Percentiles rank a stretch among this genome's conserved stretches.
Evolutionary conservation across 2,329 filamentous ascomycete species (phyloP).

Genomic region (Septoria petroselini): DNA sequence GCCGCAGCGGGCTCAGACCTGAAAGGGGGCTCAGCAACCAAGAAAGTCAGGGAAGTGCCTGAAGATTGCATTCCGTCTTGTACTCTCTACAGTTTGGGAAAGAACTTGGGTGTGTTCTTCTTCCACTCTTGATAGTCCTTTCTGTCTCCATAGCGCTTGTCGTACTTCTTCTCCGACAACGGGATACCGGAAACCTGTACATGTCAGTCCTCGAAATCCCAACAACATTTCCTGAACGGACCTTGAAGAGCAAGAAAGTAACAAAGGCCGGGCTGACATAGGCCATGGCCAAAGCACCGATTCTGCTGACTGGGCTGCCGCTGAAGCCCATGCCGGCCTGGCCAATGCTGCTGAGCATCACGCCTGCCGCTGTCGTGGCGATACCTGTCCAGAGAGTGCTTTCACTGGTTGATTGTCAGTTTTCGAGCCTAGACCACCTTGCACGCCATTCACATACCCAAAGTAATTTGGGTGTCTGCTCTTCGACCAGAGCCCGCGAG

Average conservation of each 20-base stretch:
- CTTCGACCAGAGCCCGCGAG: constrained; percentile 59
- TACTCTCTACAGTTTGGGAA: constrained; percentile 54
- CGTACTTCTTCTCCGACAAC: constrained; percentile 66
- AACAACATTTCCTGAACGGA: constrained; percentile 40
- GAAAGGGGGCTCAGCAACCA: too few species aligned
- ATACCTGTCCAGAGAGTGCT: constrained; percentile 66
- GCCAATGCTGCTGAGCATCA: constrained; percentile 52
- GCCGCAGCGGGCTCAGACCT: too few species aligned
- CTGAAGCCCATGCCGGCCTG: constrained; percentile 58
- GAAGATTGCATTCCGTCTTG: too few species aligned
- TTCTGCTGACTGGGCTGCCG: constrained; percentile 43
- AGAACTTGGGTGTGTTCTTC: constrained; percentile 61
- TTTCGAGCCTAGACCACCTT: too few species aligned
- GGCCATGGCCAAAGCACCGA: constrained; percentile 51
- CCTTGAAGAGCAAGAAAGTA: constrained; percentile 60
- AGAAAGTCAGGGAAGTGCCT: too few species aligned
- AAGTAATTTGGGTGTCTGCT: constrained; percentile 68
- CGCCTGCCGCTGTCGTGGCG: constrained; percentile 57
- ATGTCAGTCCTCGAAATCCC: neutral
- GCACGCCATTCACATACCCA: constrained; percentile 40
- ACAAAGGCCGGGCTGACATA: constrained; percentile 63
- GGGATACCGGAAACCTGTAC: constrained; percentile 54
- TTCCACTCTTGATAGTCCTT: constrained; percentile 69
- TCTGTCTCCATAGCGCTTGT: constrained; percentile 60
- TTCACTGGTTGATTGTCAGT: constrained; percentile 42